Base-by-base conservation (phyloP, 2,329 filamentous ascomycete genomes). In the Elsinoe fawcettii region DNA sequence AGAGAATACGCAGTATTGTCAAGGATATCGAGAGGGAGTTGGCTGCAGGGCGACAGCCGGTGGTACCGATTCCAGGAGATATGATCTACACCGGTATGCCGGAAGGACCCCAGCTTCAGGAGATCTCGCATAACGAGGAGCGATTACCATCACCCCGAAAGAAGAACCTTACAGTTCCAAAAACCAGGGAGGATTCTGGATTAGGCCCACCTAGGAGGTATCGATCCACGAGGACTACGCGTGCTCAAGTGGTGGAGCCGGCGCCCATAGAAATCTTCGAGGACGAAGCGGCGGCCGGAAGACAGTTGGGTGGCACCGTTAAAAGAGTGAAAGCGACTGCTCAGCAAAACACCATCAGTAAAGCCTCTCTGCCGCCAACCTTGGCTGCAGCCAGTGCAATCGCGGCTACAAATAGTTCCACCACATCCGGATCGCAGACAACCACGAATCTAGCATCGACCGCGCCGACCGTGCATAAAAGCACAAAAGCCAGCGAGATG, bases 1-100 rank as follows among this genome's bases (percentile, higher is more conserved):
- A 73, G 61, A 71, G 72, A 54, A 73, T 77, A 59, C 73, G 74
- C 60, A 77, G 75, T 30, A 74, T 79, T 5, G 75, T 77, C 16
- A 69, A 73, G 51, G 76, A 79, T 55, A 77, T 76, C 62, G 74
- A 76, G 57, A 73, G 71, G 58, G 76, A 79, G 61, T 73, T 76
- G 25, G 71, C 74, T 57, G 69, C 70, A 25, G 75, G 75, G 22
- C 73, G 73, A 32, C 71, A 75, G 58, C 76, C 76, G 1, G 73
- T 72, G 22, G 74, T 79, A 59, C 76, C 76, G 1, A 77, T 79
- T 57, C 72, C 74, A 1, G 69, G 71, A 34, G 75, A 76, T 39
- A 70, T 70, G 3, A 75, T 79, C 2, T 79, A 79, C 60, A 67
- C 74, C 5, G 75, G 72, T n/a, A 73, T 73, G 59, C 72, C 73